A percentile compares a stretch with the other conserved stretches of the same genome.
Conservation (phyloP, 306 rosid species). For the Comarum palustre region DNA sequence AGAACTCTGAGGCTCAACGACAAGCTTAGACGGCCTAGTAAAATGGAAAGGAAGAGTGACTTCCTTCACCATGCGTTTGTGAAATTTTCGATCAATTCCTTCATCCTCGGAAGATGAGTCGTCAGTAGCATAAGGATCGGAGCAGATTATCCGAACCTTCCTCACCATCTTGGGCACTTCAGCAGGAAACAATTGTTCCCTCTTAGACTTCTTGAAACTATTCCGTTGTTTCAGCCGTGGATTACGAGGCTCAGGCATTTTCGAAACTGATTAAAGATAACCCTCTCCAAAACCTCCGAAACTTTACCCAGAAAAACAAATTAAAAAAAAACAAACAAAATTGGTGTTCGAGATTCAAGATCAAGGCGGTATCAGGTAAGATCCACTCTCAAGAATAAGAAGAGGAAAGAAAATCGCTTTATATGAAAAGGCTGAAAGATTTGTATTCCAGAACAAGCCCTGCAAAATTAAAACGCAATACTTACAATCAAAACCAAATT, state of each 20-base stretch:
- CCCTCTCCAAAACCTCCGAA: constrained; percentile 37
- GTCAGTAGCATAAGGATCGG: constrained; percentile 75
- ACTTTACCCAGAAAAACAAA: not conserved
- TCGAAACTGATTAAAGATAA: not conserved
- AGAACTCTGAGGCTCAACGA: constrained; percentile 35
- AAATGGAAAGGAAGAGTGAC: constrained; percentile 34
- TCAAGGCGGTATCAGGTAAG: constrained; percentile 40
- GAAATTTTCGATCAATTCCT: constrained; percentile 2
- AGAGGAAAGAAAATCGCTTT: constrained; percentile 46
- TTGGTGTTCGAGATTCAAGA: constrained; percentile 15
- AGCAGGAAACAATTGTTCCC: not conserved
- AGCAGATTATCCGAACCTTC: constrained; percentile 50
- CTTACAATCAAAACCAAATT: not conserved
- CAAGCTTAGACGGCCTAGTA: not conserved
- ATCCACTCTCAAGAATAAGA: constrained; percentile 67
- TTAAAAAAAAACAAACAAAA: not conserved
- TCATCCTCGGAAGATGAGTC: constrained; percentile 70
- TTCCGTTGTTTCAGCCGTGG: constrained; percentile 9
- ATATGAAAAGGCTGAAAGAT: constrained; percentile 63
- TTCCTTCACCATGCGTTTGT: constrained; percentile 30
- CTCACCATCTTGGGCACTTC: constrained; percentile 31
- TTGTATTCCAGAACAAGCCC: constrained; percentile 68
- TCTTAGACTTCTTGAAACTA: constrained; percentile 22
- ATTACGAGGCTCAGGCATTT: constrained; percentile 39
- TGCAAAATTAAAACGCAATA: constrained; percentile 29